Base-by-base conservation (phyloP, 352 stramenopile genomes). In the Phytophthora pisi region DNA sequence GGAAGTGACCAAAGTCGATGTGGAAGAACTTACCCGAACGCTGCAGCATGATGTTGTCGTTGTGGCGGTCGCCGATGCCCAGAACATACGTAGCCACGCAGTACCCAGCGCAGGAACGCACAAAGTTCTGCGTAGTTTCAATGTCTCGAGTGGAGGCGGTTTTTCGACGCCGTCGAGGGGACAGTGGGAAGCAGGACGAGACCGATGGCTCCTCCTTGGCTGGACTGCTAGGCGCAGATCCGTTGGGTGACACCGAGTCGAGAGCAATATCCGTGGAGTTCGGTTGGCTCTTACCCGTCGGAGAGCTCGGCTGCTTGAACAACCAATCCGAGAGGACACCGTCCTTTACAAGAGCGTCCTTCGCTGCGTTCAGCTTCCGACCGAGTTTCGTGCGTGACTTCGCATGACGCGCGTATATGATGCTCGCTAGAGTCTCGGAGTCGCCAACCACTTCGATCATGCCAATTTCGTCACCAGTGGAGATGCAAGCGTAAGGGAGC, bases 31-130 rank as follows among this genome's bases (percentile, higher is more conserved):
- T 96, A 0, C 96, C 96, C 5, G 93, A 89, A 16, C 82, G 81
- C 66, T 97, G 97, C 49, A 98, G 74, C 96, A 99, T 99, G 54
- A 98, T 87, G 68, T 98, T 98, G 71, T 98, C 95, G 64, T 97
- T 97, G 76, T 98, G 95, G 6, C 95, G 88, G 57, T 98, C 95
- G 7, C 95, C 95, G 36, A 98, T 95, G 30, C 95, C 95, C 13
- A 98, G 66, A 4, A 98, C 90, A 64, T 97, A 98, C 15, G 92
- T 98, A 9, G 93, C 92, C 2, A 98, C 94, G 57, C 91, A 98
- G 74, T 98, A 98, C 7, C 90, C 94, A 11, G 94, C 94, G 24
- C 86, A 96, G 5, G 88, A 97, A 1, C 82, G 78, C 6, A 96
- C 77, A 65, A 98, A 98, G 56, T 92, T 98, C 20, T 97, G 68